A percentile compares a stretch with the other conserved stretches of the same genome.
phyloP scores from a whole-genome alignment of 139 green algal species.

The Volvox reticuliferus region DNA sequence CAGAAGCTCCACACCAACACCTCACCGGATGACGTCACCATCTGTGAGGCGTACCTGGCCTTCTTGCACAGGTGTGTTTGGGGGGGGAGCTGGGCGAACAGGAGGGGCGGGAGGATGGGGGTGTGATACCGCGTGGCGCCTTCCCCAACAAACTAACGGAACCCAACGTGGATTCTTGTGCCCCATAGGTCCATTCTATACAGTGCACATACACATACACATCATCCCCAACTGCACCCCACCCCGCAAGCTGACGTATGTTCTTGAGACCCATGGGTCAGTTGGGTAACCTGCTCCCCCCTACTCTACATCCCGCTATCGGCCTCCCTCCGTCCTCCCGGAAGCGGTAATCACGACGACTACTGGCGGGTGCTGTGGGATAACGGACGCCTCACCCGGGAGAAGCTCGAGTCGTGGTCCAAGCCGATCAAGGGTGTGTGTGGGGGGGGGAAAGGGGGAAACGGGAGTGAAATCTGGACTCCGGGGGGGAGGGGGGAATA shows the following conservation, averaged over 20 bases:
- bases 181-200: too few relatives aligned
- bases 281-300: neutral
- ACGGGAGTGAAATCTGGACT: too few relatives aligned
- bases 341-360: constrained; percentile 61
- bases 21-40: constrained; percentile 82
- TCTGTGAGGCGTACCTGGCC: constrained; percentile 88
- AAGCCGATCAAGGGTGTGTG: constrained; percentile 74
- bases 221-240: neutral
- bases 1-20: constrained; percentile 94
- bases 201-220: too few relatives aligned
- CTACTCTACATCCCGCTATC: too few relatives aligned
- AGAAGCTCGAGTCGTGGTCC: constrained; percentile 76
- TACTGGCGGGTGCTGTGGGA: constrained; percentile 84
- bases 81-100: neutral
- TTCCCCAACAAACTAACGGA: too few relatives aligned
- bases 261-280: too few relatives aligned
- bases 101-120: too few relatives aligned
- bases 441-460: neutral
- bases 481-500: neutral
- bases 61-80: constrained; percentile 58
- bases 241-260: too few relatives aligned
- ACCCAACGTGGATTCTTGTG: too few relatives aligned
- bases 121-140: too few relatives aligned
- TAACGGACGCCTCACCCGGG: constrained; percentile 75
- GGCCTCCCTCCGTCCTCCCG: neutral